Evolutionary conservation across 2,329 filamentous ascomycete species (phyloP).

Genomic region (Aspergillus japonicus): DNA sequence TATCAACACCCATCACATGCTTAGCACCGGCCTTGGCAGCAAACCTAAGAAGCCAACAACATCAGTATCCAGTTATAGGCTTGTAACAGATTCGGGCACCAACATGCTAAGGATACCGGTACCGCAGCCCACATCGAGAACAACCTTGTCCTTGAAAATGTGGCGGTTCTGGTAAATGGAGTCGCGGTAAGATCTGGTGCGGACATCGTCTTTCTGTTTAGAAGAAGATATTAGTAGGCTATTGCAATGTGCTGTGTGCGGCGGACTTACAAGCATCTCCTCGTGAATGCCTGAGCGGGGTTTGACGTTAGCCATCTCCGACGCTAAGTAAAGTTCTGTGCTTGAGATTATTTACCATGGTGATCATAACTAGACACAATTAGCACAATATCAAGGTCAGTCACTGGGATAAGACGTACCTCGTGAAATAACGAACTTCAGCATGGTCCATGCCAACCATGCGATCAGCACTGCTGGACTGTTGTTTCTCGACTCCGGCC

Average conservation of each 20-base stretch:
- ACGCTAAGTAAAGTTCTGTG: constrained; percentile 16
- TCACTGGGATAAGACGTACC: constrained; percentile 52
- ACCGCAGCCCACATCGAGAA: constrained; percentile 96
- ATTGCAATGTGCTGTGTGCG: background rate
- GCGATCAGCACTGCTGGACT: constrained; percentile 45
- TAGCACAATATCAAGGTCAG: constrained; percentile 15
- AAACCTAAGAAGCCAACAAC: constrained; percentile 64
- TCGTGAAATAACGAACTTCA: constrained; percentile 99
- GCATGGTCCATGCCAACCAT: constrained; percentile 75
- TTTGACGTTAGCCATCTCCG: constrained; percentile 29
- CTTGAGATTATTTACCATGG: constrained; percentile 67
- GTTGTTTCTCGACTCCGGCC: constrained; percentile 26
- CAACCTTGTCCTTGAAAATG: constrained; percentile 85
- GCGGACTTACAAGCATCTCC: constrained; percentile 84
- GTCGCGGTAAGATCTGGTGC: constrained; percentile 94
- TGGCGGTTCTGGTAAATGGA: constrained; percentile 97
- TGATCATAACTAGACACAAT: constrained; percentile 77
- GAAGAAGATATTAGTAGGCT: constrained; percentile 5
- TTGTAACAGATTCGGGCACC: constrained; percentile 13
- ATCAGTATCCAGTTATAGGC: constrained; percentile 15
- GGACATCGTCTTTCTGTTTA: constrained; percentile 91
- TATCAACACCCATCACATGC: constrained; percentile 98
- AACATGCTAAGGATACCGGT: constrained; percentile 99
- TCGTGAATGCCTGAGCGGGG: constrained; percentile 77
- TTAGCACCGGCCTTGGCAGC: constrained; percentile 94